phyloP scores from a whole-genome alignment of 768 basidiomycete genomes.

The Hortiboletus flavorubellus region DNA sequence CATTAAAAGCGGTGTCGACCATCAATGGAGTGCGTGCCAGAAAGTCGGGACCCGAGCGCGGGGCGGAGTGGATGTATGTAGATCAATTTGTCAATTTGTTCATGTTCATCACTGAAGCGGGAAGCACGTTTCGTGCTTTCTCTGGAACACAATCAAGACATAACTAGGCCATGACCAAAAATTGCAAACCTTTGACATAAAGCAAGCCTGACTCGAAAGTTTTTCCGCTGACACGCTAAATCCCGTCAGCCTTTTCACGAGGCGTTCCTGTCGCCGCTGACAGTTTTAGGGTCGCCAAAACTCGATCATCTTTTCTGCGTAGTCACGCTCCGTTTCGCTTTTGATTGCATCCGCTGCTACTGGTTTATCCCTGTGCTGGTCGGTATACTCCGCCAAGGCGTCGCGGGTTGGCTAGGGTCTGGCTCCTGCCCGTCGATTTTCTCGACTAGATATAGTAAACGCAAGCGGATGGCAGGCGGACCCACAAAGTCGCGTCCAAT shows the following conservation, averaged over 20 bases:
- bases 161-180: slow-evolving; percentile 8
- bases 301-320: neutral
- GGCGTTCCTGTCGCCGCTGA: slow-evolving; percentile 24
- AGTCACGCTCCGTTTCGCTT: slow-evolving; percentile 8
- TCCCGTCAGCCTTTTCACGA: slow-evolving; percentile 10
- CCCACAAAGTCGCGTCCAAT: slow-evolving; percentile 3
- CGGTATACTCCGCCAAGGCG: neutral
- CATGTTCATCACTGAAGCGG: slow-evolving; percentile 3
- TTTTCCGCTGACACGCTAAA: slow-evolving; percentile 15
- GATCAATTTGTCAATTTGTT: slow-evolving; percentile 13
- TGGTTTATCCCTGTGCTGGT: neutral
- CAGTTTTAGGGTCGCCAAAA: slow-evolving; percentile 31
- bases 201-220: neutral
- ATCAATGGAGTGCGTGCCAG: slow-evolving; percentile 12
- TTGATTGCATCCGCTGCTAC: neutral
- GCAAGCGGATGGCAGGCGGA: slow-evolving; percentile 13
- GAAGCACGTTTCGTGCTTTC: neutral
- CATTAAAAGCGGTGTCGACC: slow-evolving; percentile 11
- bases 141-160: slow-evolving; percentile 3
- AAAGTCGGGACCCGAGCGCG: slow-evolving; percentile 13
- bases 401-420: slow-evolving; percentile 19
- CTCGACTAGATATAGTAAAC: slow-evolving; percentile 2
- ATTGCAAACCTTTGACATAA: slow-evolving; percentile 28
- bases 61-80: slow-evolving; percentile 17
- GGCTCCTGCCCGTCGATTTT: slow-evolving; percentile 8